Conservation (phyloP, 2,329 filamentous ascomycete genomes). For the Phialophora expanda region DNA sequence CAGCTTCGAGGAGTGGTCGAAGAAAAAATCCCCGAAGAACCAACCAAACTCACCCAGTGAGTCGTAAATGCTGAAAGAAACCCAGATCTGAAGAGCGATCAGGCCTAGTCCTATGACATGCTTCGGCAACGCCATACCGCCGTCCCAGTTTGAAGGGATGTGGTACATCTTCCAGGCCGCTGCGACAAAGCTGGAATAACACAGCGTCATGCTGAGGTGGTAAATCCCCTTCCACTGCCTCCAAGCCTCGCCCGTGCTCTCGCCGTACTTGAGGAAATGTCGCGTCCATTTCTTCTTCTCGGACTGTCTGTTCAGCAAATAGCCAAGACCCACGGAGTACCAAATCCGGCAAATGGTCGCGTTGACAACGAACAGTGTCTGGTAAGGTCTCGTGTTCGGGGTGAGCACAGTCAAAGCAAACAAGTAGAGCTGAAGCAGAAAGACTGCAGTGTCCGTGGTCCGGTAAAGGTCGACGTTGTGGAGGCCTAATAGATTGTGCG, state of each 20-base stretch:
- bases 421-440: slow-evolving; percentile 78
- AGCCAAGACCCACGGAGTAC: slow-evolving; percentile 87
- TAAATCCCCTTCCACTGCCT: slow-evolving; percentile 97
- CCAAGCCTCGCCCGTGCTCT: slow-evolving; percentile 90
- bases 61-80: slow-evolving; percentile 88
- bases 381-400: slow-evolving; percentile 75
- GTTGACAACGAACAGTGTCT: slow-evolving; percentile 79
- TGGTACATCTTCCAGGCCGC: slow-evolving; percentile 97
- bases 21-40: slow-evolving; percentile 99
- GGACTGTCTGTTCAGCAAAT: slow-evolving; percentile 84
- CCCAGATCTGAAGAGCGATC: slow-evolving; percentile 89
- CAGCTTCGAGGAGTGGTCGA: slow-evolving; percentile 82
- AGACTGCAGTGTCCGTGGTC: slow-evolving; percentile 78
- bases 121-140: slow-evolving; percentile 82
- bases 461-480: slow-evolving; percentile 87
- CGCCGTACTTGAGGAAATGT: slow-evolving; percentile 96
- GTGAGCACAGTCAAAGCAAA: slow-evolving; percentile 74
- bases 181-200: slow-evolving; percentile 84
- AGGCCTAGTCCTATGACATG: slow-evolving; percentile 83
- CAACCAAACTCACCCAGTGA: slow-evolving; percentile 96
- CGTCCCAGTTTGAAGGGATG: slow-evolving; percentile 82
- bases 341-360: slow-evolving; percentile 85
- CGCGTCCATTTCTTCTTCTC: slow-evolving; percentile 92
- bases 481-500: slow-evolving; percentile 83
- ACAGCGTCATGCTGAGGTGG: slow-evolving; percentile 88